Evolutionary conservation across 352 stramenopile genomes (phyloP), one percentile per base, ranked within the genome.

Genomic region (Blastocystis sp.): DNA sequence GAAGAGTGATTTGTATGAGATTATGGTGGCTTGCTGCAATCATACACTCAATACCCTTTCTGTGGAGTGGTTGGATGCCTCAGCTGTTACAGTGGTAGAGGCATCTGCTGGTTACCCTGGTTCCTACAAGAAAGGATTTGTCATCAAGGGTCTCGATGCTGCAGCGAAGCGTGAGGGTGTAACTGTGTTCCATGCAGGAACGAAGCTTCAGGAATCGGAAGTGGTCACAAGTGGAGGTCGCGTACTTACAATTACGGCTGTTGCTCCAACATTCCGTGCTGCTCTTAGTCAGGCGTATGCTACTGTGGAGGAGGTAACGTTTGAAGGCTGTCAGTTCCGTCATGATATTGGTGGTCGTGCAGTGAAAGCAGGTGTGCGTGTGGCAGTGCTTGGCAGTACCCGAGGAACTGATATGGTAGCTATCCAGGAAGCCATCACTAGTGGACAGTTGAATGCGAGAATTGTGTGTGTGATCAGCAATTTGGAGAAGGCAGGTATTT

Each of bases 121-220:
- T 91, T 94, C 77, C 78, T 99, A 99, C 93, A 94, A 95, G 48
- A 99, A 99, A 92, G 97, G 96, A 42, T 97, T 98, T 91, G 90
- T 93, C 42, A 98, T 99, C 91, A 93, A 24, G 9, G 96, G 96
- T 57, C 89, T 98, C 37, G 93, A 95, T 30, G 92, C 93, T n/a
- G 95, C 95, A 13, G 94, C 95, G 57, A 92, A 87, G 0, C 79
- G 95, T 2, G 91, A 94, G 48, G 92, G 93, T 56, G 95, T 98
- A 33, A 97, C 96, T n/a, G 95, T 99, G 13, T 99, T 99, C 92
- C 97, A 99, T 92, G 97, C 97, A 44, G 97, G 97, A 70, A 99
- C 97, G n/a, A 93, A 94, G 54, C 78, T 95, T 1, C 66, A 89
- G 17, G 91, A 93, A 54, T 91, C 91, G 30, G 84, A 89, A 6